Base-by-base conservation (phyloP, 164 flowering plant species). In the Magnolia changhungtana region DNA sequence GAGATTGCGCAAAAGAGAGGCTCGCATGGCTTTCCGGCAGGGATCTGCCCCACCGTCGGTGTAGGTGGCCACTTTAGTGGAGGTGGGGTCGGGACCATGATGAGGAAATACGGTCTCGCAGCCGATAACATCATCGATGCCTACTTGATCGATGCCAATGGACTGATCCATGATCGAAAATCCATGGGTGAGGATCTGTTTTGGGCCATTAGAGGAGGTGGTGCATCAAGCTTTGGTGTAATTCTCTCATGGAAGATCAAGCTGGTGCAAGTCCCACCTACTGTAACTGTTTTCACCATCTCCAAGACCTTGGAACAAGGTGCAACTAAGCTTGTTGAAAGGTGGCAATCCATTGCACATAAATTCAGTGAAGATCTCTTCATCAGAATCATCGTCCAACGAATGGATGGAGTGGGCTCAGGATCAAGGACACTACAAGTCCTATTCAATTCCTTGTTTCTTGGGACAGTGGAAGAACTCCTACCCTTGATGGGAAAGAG, bases 271-370 rank as follows among this genome's bases (percentile, higher is more conserved):
- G 76, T 77, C 8, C 79, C 79, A 4, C 58, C 49, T 8, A 16
- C 37, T 24, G 80, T 78, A 3, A 72, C 76, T 20, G 67, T 73
- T 37, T 86, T 83, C 69, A 65, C 27, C 11, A 37, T 84, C 2
- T 3, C 8, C 6, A 79, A 45, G 59, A 77, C 82, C 4, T 13
- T 78, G n/a, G 82, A 77, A 27, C 80, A 83, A 59, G 74, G 78
- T 11, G 83, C 79, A 13, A 75, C 67, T 8, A 50, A 73, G 75
- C 77, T 86, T n/a, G 63, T 84, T 1, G 63, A 79, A 9, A 58
- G 52, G 8, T 87, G 89, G 89, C 89, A 87, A 61, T 0, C 55
- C 50, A 55, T 87, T 50, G 83, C 77, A 6, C 8, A 63, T 20
- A 75, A 79, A 21, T 65, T 87, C 16, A 71, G 59, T 49, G 69